A percentile compares a stretch with the other conserved stretches of the same genome.
phyloP scores from a whole-genome alignment of 2,329 filamentous ascomycete species.

The Tolypocladium tundrense region DNA sequence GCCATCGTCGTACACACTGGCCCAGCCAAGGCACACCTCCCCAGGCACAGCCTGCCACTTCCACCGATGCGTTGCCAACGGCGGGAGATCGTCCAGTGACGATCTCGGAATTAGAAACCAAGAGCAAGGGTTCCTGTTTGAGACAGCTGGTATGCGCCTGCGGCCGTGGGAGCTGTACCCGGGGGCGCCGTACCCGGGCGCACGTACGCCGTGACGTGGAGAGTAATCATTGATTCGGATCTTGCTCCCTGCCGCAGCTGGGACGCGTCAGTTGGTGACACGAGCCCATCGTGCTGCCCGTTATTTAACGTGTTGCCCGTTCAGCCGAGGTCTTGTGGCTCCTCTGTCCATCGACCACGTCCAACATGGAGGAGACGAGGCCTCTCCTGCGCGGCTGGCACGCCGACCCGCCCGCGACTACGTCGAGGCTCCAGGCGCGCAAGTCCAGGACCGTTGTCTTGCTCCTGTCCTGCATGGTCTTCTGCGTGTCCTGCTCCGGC shows the following conservation, averaged over 20 bases:
- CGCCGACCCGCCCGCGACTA: neutral
- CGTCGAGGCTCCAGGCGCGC: neutral
- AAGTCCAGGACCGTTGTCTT: neutral
- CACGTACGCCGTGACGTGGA: neutral
- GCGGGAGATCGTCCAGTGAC: neutral
- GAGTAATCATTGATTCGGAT: neutral
- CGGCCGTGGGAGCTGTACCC: neutral
- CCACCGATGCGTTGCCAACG: neutral
- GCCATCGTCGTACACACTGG: neutral
- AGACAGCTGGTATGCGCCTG: neutral
- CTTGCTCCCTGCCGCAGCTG: neutral
- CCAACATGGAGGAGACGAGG: conserved; percentile 1
- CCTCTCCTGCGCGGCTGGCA: neutral
- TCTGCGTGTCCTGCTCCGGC: conserved; percentile 1
- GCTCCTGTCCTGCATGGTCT: conserved; percentile 2
- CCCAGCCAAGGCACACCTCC: neutral
- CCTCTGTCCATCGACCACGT: neutral
- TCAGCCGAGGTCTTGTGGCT: too few species aligned
- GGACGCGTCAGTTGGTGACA: neutral
- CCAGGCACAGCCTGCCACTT: neutral
- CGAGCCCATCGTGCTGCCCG: neutral
- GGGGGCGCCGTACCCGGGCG: neutral
- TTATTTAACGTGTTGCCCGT: neutral
- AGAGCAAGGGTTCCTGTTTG: neutral
- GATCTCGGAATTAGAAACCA: neutral